Evolutionary conservation across 2,329 filamentous ascomycete species (phyloP).

Genomic region (Ophiostoma sp.): DNA sequence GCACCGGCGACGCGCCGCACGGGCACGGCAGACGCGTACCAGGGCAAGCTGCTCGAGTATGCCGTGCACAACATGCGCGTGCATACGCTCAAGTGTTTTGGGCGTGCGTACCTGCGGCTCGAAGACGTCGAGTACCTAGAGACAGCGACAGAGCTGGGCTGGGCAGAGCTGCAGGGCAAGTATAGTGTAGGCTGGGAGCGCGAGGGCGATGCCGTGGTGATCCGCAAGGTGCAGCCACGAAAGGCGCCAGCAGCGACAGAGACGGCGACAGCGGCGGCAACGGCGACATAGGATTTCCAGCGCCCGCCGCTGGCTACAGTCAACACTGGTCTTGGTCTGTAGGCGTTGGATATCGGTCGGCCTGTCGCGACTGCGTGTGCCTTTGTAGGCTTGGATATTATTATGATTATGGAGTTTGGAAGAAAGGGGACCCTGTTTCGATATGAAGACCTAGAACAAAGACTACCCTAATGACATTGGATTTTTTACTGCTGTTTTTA

Average conservation of each 20-base stretch:
- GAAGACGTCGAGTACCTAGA: constrained; percentile 62
- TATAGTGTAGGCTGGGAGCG: constrained; percentile 82
- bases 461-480: background rate
- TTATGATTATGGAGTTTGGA: constrained; percentile 5
- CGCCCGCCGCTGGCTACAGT: background rate
- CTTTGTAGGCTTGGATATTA: background rate
- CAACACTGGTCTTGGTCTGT: background rate
- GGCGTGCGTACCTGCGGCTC: constrained; percentile 70
- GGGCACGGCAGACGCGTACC: constrained; percentile 68
- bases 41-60: constrained; percentile 73
- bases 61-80: constrained; percentile 67
- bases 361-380: background rate
- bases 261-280: background rate
- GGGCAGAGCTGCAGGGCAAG: constrained; percentile 62
- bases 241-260: constrained; percentile 1
- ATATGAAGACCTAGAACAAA: background rate
- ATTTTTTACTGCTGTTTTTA: background rate
- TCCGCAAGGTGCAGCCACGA: constrained; percentile 44
- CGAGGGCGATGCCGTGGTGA: constrained; percentile 67
- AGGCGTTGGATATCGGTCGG: background rate
- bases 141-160: constrained; percentile 60
- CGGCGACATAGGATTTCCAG: constrained; percentile 3
- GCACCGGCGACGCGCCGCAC: background rate
- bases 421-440: background rate
- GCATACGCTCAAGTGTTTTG: constrained; percentile 81